Percentiles rank a stretch among this genome's conserved stretches.
These are phyloP conservation scores for Dryas integrifolia DNA, from an alignment of 331 rosid species.

Conservation along the genomic window DNA sequence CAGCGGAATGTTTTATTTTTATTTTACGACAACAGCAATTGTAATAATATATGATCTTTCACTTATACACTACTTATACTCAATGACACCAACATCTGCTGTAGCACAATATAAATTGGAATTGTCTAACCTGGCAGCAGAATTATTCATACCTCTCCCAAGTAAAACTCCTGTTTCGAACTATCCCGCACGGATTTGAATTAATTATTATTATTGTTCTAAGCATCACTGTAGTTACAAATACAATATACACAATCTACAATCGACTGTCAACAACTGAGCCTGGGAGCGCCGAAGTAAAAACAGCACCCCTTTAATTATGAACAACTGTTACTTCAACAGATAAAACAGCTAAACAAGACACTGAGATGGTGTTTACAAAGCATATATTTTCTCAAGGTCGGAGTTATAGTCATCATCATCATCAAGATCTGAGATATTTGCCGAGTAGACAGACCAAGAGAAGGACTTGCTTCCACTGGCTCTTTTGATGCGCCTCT, in stretches of 20 bases:
- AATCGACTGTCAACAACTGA: neutral
- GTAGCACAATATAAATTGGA: no score
- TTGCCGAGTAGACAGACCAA: constrained; percentile 76
- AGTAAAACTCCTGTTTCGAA: no score
- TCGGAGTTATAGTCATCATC: constrained; percentile 83
- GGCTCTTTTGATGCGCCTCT: constrained; percentile 73
- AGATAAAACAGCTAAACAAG: neutral
- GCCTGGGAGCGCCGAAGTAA: no score
- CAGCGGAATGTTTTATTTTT: no score
- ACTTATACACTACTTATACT: no score
- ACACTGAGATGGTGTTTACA: constrained; percentile 29
- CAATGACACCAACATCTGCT: no score
- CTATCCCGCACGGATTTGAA: no score
- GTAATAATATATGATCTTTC: no score
- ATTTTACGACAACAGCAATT: no score
- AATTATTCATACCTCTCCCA: no score
- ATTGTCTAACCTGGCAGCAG: no score
- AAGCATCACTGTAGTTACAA: neutral
- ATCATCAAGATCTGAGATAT: constrained; percentile 73
- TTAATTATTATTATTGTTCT: no score
- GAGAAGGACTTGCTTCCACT: constrained; percentile 90
- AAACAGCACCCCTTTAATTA: neutral
- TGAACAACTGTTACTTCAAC: neutral
- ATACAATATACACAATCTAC: neutral
- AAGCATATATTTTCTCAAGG: constrained; percentile 75